These are phyloP conservation scores for Chlorella sp. DNA, from an alignment of 139 green algal genomes.

Conservation along the genomic window DNA sequence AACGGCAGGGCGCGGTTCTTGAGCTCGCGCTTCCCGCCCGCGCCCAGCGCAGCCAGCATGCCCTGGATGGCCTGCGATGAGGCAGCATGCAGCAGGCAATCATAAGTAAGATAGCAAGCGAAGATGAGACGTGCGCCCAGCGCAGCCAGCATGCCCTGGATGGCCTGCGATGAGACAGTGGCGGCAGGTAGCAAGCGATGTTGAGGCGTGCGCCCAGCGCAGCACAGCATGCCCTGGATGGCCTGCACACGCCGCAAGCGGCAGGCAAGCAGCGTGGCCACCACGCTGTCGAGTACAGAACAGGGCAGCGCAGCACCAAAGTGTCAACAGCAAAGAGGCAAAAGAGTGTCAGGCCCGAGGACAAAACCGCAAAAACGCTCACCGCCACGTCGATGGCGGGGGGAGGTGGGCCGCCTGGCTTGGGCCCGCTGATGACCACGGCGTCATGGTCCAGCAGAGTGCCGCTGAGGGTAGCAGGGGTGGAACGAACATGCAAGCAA, in stretches of 20 bases:
- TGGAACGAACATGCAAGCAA: too few species aligned
- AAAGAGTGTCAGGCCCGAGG: too few species aligned
- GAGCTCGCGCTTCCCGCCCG: not conserved
- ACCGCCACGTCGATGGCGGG: not conserved
- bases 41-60: constrained; percentile 7
- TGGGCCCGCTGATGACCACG: constrained; percentile 46
- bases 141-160: constrained; percentile 2
- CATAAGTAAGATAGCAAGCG: too few species aligned
- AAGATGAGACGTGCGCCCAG: too few species aligned
- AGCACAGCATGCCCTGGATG: constrained; percentile 4
- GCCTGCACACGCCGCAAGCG: too few species aligned
- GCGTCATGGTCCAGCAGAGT: constrained; percentile 53
- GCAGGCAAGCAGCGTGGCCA: too few species aligned
- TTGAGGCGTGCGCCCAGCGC: constrained; percentile 3
- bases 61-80: not conserved
- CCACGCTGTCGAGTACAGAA: too few species aligned
- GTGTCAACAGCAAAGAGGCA: too few species aligned
- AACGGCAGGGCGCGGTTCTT: constrained; percentile 19
- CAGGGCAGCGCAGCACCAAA: too few species aligned
- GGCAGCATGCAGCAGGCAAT: too few species aligned
- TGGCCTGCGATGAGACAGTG: too few species aligned
- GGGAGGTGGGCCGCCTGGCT: constrained; percentile 18
- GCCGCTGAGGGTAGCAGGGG: constrained; percentile 9
- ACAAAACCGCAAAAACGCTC: constrained; percentile 3
- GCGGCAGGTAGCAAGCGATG: too few species aligned